Base-by-base conservation (phyloP, 2,329 filamentous ascomycete species). In the Fusarium miscanthi region DNA sequence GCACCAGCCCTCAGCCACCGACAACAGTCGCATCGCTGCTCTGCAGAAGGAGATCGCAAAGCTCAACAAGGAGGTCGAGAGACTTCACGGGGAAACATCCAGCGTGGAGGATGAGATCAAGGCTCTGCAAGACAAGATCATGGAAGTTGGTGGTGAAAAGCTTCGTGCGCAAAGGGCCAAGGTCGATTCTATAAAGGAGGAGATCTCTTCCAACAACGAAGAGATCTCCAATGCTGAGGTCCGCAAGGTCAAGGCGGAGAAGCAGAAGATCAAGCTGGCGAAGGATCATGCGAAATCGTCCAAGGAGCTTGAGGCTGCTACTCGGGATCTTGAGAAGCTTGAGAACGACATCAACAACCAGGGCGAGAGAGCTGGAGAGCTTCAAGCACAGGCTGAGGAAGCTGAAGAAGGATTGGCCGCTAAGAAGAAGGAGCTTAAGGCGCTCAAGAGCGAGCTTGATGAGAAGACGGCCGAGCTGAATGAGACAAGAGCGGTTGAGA, bases 61-160 rank as follows among this genome's bases (percentile, higher is more conserved):
- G 66, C 87, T 97, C 69, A 90, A 94, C 77, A 90, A 89, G 74
- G 94, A 97, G 76, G 89, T 97, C 16, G 89, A 92, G 65, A 93
- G 92, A 77, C 87, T 99, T 14, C 93, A 91, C 69, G 87, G 89
- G 14, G 94, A 98, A 82, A 98, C 93, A n/a, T 90, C 93, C 3
- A 96, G 92, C 49, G 91, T 97, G 13, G 96, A 99, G 80, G 91
- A 92, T 31, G 96, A 98, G 81, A 98, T 99, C 82, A 95, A 97
- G 83, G 88, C 88, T 25, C 86, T 99, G 3, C 95, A 99, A 80
- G 92, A 96, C 87, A 97, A 95, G 86, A 99, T 99, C 78, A 98
- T 99, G 96, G 92, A 98, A 82, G 92, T 97, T 71, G 96, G 96
- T 78, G 96, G 96, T 82, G 94, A 98, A 78, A 94, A 94, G 82